These are phyloP conservation scores for Petunia axillaris DNA, from an alignment of 257 asterid genomes.

Conservation along the genomic window DNA sequence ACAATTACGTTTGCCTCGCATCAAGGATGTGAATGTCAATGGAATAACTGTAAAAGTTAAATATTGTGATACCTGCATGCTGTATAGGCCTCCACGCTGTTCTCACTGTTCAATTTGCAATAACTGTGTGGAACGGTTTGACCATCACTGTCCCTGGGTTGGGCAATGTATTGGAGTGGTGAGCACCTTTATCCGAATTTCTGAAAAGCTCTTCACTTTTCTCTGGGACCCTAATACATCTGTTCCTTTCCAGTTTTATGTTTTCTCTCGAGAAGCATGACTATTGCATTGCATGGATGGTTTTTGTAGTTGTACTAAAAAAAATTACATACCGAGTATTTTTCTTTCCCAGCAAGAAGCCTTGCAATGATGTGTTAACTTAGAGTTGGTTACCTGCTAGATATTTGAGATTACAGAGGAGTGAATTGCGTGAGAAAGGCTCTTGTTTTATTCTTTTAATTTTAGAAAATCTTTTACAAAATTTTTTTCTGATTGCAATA, in stretches of 20 bases:
- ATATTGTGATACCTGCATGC: slow-evolving; percentile 89
- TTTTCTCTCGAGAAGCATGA: slow-evolving; percentile 8
- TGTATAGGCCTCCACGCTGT: slow-evolving; percentile 92
- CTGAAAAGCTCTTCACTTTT: neutral
- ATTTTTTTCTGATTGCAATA: neutral
- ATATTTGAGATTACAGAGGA: neutral
- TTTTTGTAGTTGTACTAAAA: neutral
- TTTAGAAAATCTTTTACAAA: neutral
- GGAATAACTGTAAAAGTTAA: slow-evolving; percentile 78
- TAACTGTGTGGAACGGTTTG: slow-evolving; percentile 91
- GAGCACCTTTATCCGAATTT: slow-evolving; percentile 34
- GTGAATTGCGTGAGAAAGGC: neutral
- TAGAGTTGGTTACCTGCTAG: slow-evolving; percentile 20
- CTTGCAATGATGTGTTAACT: neutral
- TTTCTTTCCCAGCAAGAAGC: neutral
- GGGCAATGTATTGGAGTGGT: slow-evolving; percentile 97
- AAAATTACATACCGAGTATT: neutral
- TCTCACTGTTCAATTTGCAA: slow-evolving; percentile 96
- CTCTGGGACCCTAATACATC: neutral
- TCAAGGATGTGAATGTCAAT: slow-evolving; percentile 67
- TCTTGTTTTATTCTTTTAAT: neutral
- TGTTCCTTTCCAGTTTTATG: neutral
- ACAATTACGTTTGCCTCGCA: slow-evolving; percentile 61
- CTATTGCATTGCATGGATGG: slow-evolving; percentile 17
- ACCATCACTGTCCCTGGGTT: slow-evolving; percentile 99